Evolutionary conservation across 495 filamentous ascomycete species (phyloP), one percentile per base, ranked within the genome.

Genomic region (Hypomontagnella monticulosa): DNA sequence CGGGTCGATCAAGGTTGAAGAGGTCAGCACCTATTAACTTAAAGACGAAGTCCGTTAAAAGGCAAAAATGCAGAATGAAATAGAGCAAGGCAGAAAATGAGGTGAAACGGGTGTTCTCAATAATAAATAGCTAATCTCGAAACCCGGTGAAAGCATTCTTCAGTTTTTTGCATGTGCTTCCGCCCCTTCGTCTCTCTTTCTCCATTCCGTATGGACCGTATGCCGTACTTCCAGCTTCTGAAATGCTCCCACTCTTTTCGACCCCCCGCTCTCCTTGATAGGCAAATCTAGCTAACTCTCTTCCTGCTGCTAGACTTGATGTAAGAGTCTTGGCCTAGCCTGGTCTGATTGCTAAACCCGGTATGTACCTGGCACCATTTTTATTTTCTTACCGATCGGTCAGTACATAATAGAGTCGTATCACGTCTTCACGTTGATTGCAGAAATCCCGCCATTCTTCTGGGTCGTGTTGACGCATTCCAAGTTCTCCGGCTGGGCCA

Each of bases 131-230:
- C 33, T 14, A 51, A 60, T 43, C 53, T 58, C 40, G 33, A 61
- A 11, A 23, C 55, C 57, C 37, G 48, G 42, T 37, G 46, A 33
- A 34, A 54, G 36, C 49, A 43, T 52, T 55, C 38, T 44, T 44
- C 20, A 19, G 15, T 19, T 56, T 61, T 69, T 66, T 72, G 56
- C 70, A 72, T 72, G 70, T 72, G 70, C 70, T 60, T 70, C 38
- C 53, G 23, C 18, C 9, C 16, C 34, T 11, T 51, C 33, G 12
- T 51, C 14, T 10, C 14, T 20, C 12, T 53, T 19, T 23, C 47
- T 30, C 36, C 57, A 23, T 61, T 40, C 18, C 19, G 7, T 15
- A 27, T 19, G 19, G 53, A 32, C 18, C 19, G 7, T 15, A 27
- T 19, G 19, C n/a, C 18, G 18, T 33, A 4, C 7, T 19, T 15